Evolutionary conservation across 257 asterid genomes (phyloP), one percentile per base, ranked within the genome.

Genomic region (Eucommia ulmoides): DNA sequence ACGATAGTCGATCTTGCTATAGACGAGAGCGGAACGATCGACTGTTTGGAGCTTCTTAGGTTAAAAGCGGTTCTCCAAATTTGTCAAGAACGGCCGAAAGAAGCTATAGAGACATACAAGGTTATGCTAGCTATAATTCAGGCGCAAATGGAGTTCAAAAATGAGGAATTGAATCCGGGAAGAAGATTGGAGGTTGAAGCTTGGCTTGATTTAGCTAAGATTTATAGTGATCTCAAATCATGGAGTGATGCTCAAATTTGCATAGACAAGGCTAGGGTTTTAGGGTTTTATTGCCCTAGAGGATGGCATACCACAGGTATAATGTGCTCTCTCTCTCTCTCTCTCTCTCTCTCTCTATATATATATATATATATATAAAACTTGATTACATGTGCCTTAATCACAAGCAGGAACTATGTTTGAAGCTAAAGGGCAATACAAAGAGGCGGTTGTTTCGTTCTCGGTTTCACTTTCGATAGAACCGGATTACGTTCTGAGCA

Each of bases 121-220:
- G 56, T 81, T 66, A 57, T 84, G 77, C 81, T 88, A 16, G 67
- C 86, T 19, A 44, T 83, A 53, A 62, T 84, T 59, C 95, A 72
- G 65, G 83, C 89, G 3, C 74, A 72, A 26, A 62, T 59, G 3
- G 81, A 63, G 47, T 54, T 41, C 44, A 58, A 19, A 12, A 66
- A 58, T 2, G 50, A 62, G 54, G 69, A 52, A 23, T 19, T 29
- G 20, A 24, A 54, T 17, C n/a, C 57, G 1, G 70, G 56, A 45
- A 73, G 65, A 59, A 58, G 51, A 45, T 65, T 87, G 65, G 92
- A 77, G 59, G 52, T 60, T 21, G 94, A 84, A 73, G 75, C 88
- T 35, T 88, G 97, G 97, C 61, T 81, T 26, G 97, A 88, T 75
- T 79, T 88, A 66, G 93, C 97, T 20, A 75, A 73, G 45, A 76